Evolutionary conservation across 352 stramenopile species (phyloP).

Genomic region (Plasmopara muralis): DNA sequence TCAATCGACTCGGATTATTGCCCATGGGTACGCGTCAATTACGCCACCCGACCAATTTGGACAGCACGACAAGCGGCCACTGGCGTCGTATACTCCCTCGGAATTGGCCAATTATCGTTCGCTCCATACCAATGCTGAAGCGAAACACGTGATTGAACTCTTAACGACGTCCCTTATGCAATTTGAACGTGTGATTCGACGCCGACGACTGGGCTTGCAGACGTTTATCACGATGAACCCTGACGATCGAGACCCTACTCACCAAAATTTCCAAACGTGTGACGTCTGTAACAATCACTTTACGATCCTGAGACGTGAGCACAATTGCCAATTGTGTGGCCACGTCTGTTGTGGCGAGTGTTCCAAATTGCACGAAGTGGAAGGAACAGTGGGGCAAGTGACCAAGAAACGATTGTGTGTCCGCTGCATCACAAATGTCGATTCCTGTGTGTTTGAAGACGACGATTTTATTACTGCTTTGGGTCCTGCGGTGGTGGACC

Average conservation of each 20-base stretch:
- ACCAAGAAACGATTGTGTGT: slow-evolving; percentile 48
- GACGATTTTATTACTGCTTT: slow-evolving; percentile 46
- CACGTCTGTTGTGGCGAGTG: slow-evolving; percentile 48
- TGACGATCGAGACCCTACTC: slow-evolving; percentile 5
- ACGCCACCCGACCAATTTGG: slow-evolving; percentile 33
- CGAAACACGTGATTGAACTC: slow-evolving; percentile 48
- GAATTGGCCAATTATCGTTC: slow-evolving; percentile 36
- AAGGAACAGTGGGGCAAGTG: slow-evolving; percentile 35
- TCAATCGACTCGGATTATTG: slow-evolving; percentile 41
- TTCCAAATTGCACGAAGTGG: slow-evolving; percentile 49
- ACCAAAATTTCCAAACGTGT: slow-evolving; percentile 19
- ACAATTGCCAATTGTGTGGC: slow-evolving; percentile 53
- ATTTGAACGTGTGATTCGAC: slow-evolving; percentile 65
- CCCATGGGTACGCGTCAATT: slow-evolving; percentile 53
- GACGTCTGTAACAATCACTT: slow-evolving; percentile 42
- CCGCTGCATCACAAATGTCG: slow-evolving; percentile 45
- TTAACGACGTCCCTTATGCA: slow-evolving; percentile 45
- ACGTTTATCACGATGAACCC: slow-evolving; percentile 41
- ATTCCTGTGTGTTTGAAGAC: slow-evolving; percentile 53
- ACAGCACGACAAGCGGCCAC: slow-evolving; percentile 15
- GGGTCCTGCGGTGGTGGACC: slow-evolving; percentile 34
- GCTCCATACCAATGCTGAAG: slow-evolving; percentile 52
- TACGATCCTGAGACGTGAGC: slow-evolving; percentile 39
- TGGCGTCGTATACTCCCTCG: slow-evolving; percentile 17
- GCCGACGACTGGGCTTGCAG: slow-evolving; percentile 60